Evolutionary conservation across 1,139 yeast genomes (phyloP).

Genomic region (Scheffersomyces lignicola): DNA sequence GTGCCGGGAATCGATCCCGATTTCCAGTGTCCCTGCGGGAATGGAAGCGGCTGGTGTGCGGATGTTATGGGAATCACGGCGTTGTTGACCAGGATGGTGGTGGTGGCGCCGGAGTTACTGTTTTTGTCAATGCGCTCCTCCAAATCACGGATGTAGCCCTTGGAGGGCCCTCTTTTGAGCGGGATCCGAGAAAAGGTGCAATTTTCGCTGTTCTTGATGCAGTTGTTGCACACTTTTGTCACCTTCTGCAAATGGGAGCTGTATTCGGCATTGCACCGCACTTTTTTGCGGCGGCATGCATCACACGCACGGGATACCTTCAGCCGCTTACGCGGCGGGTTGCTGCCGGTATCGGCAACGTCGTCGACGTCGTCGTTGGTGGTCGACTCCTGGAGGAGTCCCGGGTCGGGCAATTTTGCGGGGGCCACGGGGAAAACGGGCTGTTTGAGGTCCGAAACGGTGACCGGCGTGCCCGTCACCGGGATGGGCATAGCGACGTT

Average conservation of each 20-base stretch:
- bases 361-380: constrained; percentile 4
- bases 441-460: too few relatives aligned
- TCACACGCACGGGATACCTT: constrained; percentile 72
- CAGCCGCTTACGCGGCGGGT: constrained; percentile 53
- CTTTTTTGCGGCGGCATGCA: constrained; percentile 63
- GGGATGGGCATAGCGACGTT: background rate
- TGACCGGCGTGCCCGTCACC: too few relatives aligned
- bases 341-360: constrained; percentile 3
- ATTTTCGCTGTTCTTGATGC: constrained; percentile 50
- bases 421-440: too few relatives aligned
- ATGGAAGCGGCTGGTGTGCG: constrained; percentile 18
- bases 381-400: background rate
- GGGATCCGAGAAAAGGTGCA: constrained; percentile 72
- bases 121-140: constrained; percentile 28
- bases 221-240: constrained; percentile 55
- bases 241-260: constrained; percentile 42
- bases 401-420: too few relatives aligned
- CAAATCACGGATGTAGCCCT: constrained; percentile 56
- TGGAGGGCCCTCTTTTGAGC: constrained; percentile 74
- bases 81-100: constrained; percentile 5
- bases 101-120: constrained; percentile 6
- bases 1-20: background rate
- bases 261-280: constrained; percentile 61
- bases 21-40: constrained; percentile 13
- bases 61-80: constrained; percentile 1